These are phyloP conservation scores for Polychaeton citri DNA, from an alignment of 2,329 filamentous ascomycete genomes.

Conservation along the genomic window DNA sequence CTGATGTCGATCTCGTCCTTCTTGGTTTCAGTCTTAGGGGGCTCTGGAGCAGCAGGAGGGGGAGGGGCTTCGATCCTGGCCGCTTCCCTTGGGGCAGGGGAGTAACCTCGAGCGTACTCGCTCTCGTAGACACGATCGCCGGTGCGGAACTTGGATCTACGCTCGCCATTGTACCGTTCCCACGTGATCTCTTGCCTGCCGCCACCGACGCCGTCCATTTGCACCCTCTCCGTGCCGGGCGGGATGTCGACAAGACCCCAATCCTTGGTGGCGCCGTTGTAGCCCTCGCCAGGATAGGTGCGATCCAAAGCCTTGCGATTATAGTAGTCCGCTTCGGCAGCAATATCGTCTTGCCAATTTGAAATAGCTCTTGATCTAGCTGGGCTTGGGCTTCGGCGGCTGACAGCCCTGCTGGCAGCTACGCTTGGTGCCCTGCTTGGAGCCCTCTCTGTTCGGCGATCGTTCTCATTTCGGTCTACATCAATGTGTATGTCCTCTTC, in stretches of 20 bases:
- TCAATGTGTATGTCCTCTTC: conserved; percentile 59
- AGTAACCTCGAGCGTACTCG: conserved; percentile 24
- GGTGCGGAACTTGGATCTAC: conserved; percentile 59
- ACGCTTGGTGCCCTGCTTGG: conserved; percentile 9
- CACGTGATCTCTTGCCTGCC: conserved; percentile 65
- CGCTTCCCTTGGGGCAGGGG: conserved; percentile 6
- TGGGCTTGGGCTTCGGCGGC: conserved; percentile 15
- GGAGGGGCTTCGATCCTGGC: conserved; percentile 16
- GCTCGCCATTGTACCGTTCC: conserved; percentile 66
- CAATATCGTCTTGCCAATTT: conserved; percentile 38
- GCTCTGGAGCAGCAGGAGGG: conserved; percentile 12
- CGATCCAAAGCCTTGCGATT: conserved; percentile 56
- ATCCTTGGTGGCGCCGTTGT: conserved; percentile 57
- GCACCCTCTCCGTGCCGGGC: conserved; percentile 68
- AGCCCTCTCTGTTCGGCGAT: conserved; percentile 23
- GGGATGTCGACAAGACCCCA: conserved; percentile 79
- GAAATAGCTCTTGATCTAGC: conserved; percentile 19
- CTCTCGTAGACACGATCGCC: conserved; percentile 43
- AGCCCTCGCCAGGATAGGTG: conserved; percentile 58
- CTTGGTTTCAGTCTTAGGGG: conserved; percentile 2
- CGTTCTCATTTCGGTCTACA: conserved; percentile 34
- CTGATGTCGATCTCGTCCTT: conserved; percentile 34
- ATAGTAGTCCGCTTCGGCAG: conserved; percentile 46
- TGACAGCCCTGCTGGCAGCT: conserved; percentile 21
- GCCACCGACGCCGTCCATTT: conserved; percentile 66